Evolutionary conservation across 2,329 filamentous ascomycete species (phyloP).

Genomic region (Blastomyces percursus): DNA sequence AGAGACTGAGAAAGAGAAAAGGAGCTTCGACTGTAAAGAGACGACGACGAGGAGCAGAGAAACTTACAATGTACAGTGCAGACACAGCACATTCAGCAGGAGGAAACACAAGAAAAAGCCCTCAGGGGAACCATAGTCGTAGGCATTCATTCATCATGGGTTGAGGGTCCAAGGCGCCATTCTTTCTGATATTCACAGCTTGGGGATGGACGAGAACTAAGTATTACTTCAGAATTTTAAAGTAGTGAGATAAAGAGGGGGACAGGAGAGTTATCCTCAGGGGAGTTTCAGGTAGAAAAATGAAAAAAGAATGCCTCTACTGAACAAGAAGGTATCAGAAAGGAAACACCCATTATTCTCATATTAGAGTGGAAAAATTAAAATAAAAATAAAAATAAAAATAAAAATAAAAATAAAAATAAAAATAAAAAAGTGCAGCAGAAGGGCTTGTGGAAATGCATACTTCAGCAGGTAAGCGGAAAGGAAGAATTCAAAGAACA

Average conservation of each 20-base stretch:
- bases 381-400: background rate
- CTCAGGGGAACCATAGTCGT: too few species aligned
- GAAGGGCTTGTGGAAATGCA: background rate
- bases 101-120: background rate
- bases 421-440: background rate
- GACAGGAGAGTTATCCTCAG: background rate
- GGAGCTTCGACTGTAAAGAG: background rate
- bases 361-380: background rate
- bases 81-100: background rate
- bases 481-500: background rate
- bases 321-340: background rate
- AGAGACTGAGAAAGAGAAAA: background rate
- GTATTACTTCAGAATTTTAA: background rate
- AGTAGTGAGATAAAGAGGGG: background rate
- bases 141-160: background rate
- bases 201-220: background rate
- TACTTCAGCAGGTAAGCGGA: background rate
- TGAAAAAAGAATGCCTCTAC: background rate
- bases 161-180: background rate
- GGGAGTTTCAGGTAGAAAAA: background rate
- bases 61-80: background rate
- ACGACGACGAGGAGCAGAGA: background rate
- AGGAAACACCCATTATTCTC: background rate
- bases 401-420: too few species aligned
- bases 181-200: background rate